Conservation (phyloP, 2,329 filamentous ascomycete genomes). For the Neonectria hederae region DNA sequence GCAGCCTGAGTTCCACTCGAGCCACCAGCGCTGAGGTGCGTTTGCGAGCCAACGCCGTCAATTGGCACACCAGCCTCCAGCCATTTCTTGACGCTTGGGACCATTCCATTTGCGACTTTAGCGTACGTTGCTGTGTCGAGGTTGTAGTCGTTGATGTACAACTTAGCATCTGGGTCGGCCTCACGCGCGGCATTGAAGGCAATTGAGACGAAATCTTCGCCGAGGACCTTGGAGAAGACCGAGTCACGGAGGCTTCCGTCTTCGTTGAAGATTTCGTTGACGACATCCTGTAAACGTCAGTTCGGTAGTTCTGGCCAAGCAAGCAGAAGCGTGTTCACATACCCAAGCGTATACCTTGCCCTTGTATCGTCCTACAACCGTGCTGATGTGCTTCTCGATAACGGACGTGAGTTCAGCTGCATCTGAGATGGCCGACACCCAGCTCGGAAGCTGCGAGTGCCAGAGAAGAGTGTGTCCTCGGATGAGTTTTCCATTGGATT, state of each 20-base stretch:
- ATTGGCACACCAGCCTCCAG: conserved; percentile 62
- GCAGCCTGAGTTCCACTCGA: conserved; percentile 39
- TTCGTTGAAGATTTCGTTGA: conserved; percentile 73
- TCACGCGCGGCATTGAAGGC: conserved; percentile 74
- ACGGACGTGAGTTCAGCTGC: conserved; percentile 61
- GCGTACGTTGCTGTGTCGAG: conserved; percentile 67
- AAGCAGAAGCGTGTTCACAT: conserved; percentile 5
- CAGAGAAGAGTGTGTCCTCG: conserved; percentile 75
- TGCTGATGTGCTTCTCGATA: conserved; percentile 68
- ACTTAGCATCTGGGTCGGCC: conserved; percentile 72
- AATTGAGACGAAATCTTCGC: conserved; percentile 74
- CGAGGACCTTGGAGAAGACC: conserved; percentile 74
- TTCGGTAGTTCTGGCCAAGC: background rate
- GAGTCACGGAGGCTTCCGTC: conserved; percentile 66
- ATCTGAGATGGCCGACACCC: conserved; percentile 67
- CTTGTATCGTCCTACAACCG: conserved; percentile 66
- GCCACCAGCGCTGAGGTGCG: conserved; percentile 60
- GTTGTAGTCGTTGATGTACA: conserved; percentile 83
- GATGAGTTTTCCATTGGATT: conserved; percentile 64
- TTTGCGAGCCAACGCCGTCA: conserved; percentile 67
- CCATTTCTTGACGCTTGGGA: conserved; percentile 70
- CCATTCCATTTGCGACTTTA: conserved; percentile 69
- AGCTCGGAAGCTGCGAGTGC: conserved; percentile 68
- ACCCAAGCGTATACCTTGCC: conserved; percentile 70
- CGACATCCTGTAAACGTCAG: conserved; percentile 57